These are phyloP conservation scores for Obba rivulosa DNA, from an alignment of 768 basidiomycete species.

Conservation along the genomic window DNA sequence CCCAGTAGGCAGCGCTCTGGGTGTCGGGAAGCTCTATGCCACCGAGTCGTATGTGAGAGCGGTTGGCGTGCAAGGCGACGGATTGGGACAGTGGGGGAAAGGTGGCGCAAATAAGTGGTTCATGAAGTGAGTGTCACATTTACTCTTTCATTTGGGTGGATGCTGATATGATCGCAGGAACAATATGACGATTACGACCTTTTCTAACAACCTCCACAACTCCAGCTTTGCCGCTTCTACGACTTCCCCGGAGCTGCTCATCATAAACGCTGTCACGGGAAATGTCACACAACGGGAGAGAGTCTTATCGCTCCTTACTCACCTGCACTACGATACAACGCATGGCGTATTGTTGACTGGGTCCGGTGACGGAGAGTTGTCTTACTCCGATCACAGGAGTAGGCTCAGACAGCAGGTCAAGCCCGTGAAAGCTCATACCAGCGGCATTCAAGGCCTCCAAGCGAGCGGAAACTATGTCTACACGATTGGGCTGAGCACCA, in stretches of 20 bases:
- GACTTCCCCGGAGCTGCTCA: slow-evolving; percentile 51
- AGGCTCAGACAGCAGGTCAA: slow-evolving; percentile 30
- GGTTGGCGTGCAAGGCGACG: slow-evolving; percentile 49
- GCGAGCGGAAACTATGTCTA: slow-evolving; percentile 74
- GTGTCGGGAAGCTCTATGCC: slow-evolving; percentile 69
- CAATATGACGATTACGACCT: slow-evolving; percentile 25
- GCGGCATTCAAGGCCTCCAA: slow-evolving; percentile 80
- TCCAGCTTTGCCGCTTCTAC: slow-evolving; percentile 58
- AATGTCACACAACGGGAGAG: slow-evolving; percentile 50
- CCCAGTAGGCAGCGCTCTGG: slow-evolving; percentile 59
- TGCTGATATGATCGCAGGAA: not conserved
- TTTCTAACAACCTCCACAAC: slow-evolving; percentile 45
- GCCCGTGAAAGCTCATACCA: slow-evolving; percentile 70
- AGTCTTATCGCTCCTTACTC: slow-evolving; percentile 53
- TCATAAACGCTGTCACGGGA: slow-evolving; percentile 76
- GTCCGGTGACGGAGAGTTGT: no score
- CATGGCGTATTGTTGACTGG: slow-evolving; percentile 27
- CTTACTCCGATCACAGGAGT: slow-evolving; percentile 5
- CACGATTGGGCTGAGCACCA: slow-evolving; percentile 82
- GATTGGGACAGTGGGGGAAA: slow-evolving; percentile 77
- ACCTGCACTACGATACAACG: slow-evolving; percentile 54
- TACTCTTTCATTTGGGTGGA: slow-evolving; percentile 17
- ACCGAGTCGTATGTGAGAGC: slow-evolving; percentile 80
- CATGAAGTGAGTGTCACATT: slow-evolving; percentile 45
- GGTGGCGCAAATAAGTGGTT: slow-evolving; percentile 85